Evolutionary conservation across 768 basidiomycete genomes (phyloP).

Genomic region (Suillus fuscotomentosus): DNA sequence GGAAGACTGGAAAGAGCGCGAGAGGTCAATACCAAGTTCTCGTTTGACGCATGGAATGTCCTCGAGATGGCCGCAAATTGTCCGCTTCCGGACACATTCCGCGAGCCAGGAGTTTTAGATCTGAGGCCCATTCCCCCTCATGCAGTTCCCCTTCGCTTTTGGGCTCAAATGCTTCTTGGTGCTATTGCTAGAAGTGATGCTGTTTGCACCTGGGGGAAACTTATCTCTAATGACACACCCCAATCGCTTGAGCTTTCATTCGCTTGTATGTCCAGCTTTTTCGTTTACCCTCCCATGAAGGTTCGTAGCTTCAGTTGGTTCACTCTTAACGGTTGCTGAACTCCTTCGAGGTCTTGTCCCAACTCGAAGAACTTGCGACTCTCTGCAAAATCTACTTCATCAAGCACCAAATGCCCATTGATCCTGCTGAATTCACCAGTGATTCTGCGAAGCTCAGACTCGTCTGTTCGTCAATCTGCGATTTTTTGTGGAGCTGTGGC

Average conservation of each 20-base stretch:
- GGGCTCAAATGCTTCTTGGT: conserved; percentile 46
- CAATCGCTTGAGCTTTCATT: conserved; percentile 45
- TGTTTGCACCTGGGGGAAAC: conserved; percentile 36
- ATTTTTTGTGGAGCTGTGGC: conserved; percentile 49
- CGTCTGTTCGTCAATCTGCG: conserved; percentile 45
- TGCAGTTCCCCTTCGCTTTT: conserved; percentile 45
- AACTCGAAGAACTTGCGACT: conserved; percentile 39
- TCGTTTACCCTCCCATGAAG: conserved; percentile 41
- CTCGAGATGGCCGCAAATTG: conserved; percentile 40
- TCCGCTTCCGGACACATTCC: conserved; percentile 32
- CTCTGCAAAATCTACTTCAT: conserved; percentile 41
- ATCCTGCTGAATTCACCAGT: conserved; percentile 30
- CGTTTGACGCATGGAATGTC: conserved; percentile 57
- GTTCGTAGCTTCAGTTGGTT: conserved; percentile 27
- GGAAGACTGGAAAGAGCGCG: conserved; percentile 40
- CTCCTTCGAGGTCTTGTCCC: conserved; percentile 35
- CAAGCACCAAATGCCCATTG: conserved; percentile 23
- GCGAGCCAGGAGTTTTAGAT: conserved; percentile 11
- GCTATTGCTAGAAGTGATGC: conserved; percentile 44
- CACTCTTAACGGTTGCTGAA: neutral
- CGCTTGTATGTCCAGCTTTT: conserved; percentile 52
- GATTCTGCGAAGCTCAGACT: conserved; percentile 24
- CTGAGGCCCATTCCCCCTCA: conserved; percentile 17
- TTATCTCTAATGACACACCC: conserved; percentile 13
- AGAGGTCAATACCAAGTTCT: conserved; percentile 36